These are phyloP conservation scores for Boletus sensibilis DNA, from an alignment of 768 basidiomycete genomes.

Conservation along the genomic window DNA sequence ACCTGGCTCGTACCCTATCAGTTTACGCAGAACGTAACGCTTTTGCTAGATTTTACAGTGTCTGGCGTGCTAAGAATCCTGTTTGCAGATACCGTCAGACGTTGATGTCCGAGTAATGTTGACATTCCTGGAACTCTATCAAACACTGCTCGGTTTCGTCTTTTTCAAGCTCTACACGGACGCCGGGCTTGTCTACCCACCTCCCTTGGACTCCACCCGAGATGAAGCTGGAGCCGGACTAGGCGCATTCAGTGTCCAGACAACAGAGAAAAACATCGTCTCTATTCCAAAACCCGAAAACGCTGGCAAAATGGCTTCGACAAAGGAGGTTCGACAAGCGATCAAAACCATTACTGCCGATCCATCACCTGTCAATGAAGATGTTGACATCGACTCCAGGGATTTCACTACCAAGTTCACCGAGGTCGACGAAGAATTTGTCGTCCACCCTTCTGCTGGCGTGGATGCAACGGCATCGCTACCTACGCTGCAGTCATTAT, in stretches of 20 bases:
- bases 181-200: conserved; percentile 90
- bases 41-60: background rate
- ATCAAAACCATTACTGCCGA: conserved; percentile 44
- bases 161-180: conserved; percentile 99
- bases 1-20: conserved; percentile 98
- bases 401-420: conserved; percentile 31
- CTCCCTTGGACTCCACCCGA: conserved; percentile 77
- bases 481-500: conserved; percentile 67
- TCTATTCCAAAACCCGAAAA: conserved; percentile 19
- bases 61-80: conserved; percentile 7
- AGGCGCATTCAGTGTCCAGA: conserved; percentile 80
- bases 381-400: conserved; percentile 38
- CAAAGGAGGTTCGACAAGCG: conserved; percentile 52
- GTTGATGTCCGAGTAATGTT: conserved; percentile 98
- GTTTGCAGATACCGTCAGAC: conserved; percentile 78
- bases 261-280: conserved; percentile 31
- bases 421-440: conserved; percentile 64
- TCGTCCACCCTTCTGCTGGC: conserved; percentile 56
- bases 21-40: conserved; percentile 87
- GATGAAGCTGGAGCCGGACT: conserved; percentile 87
- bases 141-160: conserved; percentile 92
- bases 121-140: conserved; percentile 97
- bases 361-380: conserved; percentile 28
- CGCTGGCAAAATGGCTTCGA: conserved; percentile 42
- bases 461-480: conserved; percentile 47